Evolutionary conservation across 345 rosid genomes (phyloP), one percentile per base, ranked within the genome.

Genomic region (Eucalyptus cloeziana): DNA sequence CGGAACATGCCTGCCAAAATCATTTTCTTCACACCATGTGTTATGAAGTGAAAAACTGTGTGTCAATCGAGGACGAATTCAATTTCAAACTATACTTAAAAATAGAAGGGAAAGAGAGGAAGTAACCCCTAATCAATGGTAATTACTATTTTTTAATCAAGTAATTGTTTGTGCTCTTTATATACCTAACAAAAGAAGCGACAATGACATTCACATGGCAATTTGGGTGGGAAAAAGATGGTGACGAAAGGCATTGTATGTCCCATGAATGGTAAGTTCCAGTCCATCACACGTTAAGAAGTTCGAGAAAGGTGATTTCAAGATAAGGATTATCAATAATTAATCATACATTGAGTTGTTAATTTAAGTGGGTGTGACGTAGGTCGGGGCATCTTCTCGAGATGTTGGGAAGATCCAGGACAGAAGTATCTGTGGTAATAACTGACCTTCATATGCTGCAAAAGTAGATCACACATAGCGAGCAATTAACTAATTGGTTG

Each of bases 21-120:
- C 27, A 0, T 37, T 37, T 37, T 10, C 45, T 71, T 76, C 83
- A 19, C 83, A 11, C 47, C 85, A 76, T 37, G 83, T 37, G 27
- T 40, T 10, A 21, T 76, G 5, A 40, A 40, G 47, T 40, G 14
- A 76, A 76, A 76, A 37, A 19, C 2, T 12, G 9, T 21, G 85
- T 1, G 1, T 21, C 7, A 10, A 40, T 21, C 0, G 27, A 11
- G 40, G 8, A 40, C 3, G 5, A 6, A 5, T 76, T 21, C 16
- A 22, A 10, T 76, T 40, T 40, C 3, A 8, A 40, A 2, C 25
- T 69, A 33, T 40, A 5, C 27, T 76, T 19, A 37, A n/a, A 21
- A 71, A 17, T 19, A 37, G 85, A 76, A 76, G 2, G 24, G 30
- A 24, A 40, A 40, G 85, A 40, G 7, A 40, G 47, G 47, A 40